Evolutionary conservation across 2,329 filamentous ascomycete genomes (phyloP), one percentile per base, ranked within the genome.

Genomic region (Rhinocladiella similis): DNA sequence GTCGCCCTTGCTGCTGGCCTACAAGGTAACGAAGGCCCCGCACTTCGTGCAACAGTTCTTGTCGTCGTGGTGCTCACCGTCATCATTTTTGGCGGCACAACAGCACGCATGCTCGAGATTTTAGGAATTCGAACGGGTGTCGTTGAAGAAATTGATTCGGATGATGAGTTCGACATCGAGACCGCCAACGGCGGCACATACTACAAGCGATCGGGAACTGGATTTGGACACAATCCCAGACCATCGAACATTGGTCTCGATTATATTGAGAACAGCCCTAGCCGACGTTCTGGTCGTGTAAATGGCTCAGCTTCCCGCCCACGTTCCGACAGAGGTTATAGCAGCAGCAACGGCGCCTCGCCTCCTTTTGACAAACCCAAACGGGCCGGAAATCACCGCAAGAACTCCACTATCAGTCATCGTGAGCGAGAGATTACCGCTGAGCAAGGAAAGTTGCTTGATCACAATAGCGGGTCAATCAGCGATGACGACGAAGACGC

Each of bases 151-250:
- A 89, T 96, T 43, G 94, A 99, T 70, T 96, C 91, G 43, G 94
- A 99, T 69, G 94, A 99, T 69, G 94, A 99, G 72, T 99, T 99
- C 67, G 94, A 99, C 70, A 99, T 97, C 60, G 94, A 97, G 71
- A 80, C 80, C 12, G 85, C 89, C 50, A 83, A 83, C 16, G 81
- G 83, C 20, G 87, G 87, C 10, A 85, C 88, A 6, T 95, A 92
- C 67, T 87, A 88, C 65, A 94, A 96, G 70, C 88, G 90, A 63
- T 84, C 87, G 35, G 89, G 89, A 49, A 83, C 81, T 20, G 90
- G 83, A 13, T 84, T 96, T 53, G 92, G 91, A 19, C 91, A 91
- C 68, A 87, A 78, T 3, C 90, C 91, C 14, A 85, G 87, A 52
- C 78, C 73, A 35, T 82, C 86, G 65, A 85, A 82, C 53, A 81